Percentiles rank a stretch among this genome's conserved stretches.
Evolutionary conservation across 1,284 basidiomycete genomes (phyloP).

Genomic region (Malassezia brasiliensis): DNA sequence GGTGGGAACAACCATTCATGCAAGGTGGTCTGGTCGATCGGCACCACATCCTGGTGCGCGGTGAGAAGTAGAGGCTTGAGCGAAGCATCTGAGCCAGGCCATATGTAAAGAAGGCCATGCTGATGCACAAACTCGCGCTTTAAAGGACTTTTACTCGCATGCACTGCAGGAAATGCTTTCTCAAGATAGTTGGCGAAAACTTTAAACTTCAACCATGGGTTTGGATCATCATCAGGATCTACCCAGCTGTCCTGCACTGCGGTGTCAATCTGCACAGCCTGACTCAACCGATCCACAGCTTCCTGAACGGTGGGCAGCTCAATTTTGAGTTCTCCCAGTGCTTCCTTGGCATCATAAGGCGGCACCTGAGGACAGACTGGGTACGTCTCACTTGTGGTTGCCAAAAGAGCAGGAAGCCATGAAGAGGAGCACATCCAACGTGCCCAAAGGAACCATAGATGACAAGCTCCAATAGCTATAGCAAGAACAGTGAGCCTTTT

Average conservation of each 20-base stretch:
- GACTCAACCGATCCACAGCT: conserved; percentile 19
- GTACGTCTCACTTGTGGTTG: too few species aligned
- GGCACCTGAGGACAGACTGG: conserved; percentile 6
- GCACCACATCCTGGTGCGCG: conserved; percentile 54
- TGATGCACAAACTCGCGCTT: conserved; percentile 53
- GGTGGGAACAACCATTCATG: conserved; percentile 53
- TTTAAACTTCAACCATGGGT: conserved; percentile 26
- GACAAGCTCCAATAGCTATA: too few species aligned
- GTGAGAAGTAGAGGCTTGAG: conserved; percentile 61
- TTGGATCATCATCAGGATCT: conserved; percentile 20
- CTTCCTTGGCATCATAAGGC: conserved; percentile 1
- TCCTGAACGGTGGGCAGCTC: neutral
- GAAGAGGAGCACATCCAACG: too few species aligned
- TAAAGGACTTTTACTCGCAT: conserved; percentile 21
- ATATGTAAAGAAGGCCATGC: conserved; percentile 59
- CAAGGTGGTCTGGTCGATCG: conserved; percentile 51
- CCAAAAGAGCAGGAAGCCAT: too few species aligned
- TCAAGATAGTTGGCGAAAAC: conserved; percentile 28
- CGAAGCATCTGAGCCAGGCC: conserved; percentile 55
- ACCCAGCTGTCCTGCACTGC: conserved; percentile 28
- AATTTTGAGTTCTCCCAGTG: neutral
- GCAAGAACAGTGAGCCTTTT: too few species aligned
- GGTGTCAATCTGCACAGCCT: conserved; percentile 34
- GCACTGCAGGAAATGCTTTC: conserved; percentile 23
- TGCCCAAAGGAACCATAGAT: neutral